phyloP scores from a whole-genome alignment of 2,329 filamentous ascomycete species.

The Botrytis sinoallii region DNA sequence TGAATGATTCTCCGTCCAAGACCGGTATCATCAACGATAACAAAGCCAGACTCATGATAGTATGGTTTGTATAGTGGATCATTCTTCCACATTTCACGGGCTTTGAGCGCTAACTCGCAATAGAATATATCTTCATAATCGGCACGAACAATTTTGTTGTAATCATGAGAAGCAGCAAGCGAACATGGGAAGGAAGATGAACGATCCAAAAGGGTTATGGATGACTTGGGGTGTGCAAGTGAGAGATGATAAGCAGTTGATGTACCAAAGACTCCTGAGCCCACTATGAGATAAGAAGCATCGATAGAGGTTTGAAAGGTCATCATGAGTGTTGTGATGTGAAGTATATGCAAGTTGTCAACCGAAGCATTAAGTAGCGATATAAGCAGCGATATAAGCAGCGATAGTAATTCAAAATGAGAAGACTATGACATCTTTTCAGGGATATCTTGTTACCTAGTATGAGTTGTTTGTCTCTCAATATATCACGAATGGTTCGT shows the following conservation, averaged over 20 bases:
- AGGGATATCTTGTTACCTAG: fast-evolving
- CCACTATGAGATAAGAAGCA: slow-evolving; percentile 45
- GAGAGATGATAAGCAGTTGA: slow-evolving; percentile 50
- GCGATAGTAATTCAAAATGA: neutral
- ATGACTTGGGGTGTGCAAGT: slow-evolving; percentile 39
- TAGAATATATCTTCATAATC: slow-evolving; percentile 56
- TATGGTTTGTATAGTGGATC: slow-evolving; percentile 46
- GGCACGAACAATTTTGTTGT: slow-evolving; percentile 58
- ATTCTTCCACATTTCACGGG: slow-evolving; percentile 49
- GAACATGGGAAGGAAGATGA: slow-evolving; percentile 39
- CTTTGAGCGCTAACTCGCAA: slow-evolving; percentile 45
- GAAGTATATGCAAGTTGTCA: neutral
- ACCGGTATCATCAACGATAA: slow-evolving; percentile 45
- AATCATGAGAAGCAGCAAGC: slow-evolving; percentile 54
- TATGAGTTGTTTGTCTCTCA: neutral
- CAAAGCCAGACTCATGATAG: slow-evolving; percentile 51
- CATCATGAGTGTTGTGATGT: neutral
- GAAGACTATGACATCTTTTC: neutral
- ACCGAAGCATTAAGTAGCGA: neutral
- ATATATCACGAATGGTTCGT: neutral
- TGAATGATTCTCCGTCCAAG: slow-evolving; percentile 46
- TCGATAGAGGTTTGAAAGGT: neutral
- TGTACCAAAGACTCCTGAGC: slow-evolving; percentile 51
- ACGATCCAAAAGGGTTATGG: slow-evolving; percentile 46
- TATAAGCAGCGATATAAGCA: neutral